These are phyloP conservation scores for Ophiocordyceps sinensis DNA, from an alignment of 2,329 filamentous ascomycete species.

Conservation along the genomic window DNA sequence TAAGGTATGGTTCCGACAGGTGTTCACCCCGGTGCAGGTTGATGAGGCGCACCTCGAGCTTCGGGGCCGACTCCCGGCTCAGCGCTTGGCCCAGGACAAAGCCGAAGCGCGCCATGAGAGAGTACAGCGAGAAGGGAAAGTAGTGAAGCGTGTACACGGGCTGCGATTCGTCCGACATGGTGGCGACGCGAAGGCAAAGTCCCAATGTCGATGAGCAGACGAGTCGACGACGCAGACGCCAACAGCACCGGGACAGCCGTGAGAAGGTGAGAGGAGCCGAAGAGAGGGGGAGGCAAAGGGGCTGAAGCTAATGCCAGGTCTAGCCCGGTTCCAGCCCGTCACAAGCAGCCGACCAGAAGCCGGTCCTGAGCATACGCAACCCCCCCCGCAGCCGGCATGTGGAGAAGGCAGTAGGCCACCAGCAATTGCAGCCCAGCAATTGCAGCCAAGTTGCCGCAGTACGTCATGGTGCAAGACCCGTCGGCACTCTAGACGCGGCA, in stretches of 20 bases:
- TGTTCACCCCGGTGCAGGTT: slow-evolving; percentile 13
- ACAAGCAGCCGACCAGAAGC: not conserved
- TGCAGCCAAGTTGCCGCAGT: too few relatives aligned
- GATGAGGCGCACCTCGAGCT: slow-evolving; percentile 11
- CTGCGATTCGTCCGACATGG: slow-evolving; percentile 4
- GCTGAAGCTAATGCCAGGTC: not conserved
- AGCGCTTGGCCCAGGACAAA: slow-evolving; percentile 11
- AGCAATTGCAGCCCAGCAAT: not conserved
- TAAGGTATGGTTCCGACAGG: slow-evolving; percentile 13
- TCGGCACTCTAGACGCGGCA: too few relatives aligned
- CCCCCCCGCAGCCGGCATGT: not conserved
- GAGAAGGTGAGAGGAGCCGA: not conserved
- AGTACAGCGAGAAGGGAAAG: slow-evolving; percentile 16
- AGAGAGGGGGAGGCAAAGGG: not conserved
- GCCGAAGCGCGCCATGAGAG: slow-evolving; percentile 15
- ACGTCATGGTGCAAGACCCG: too few relatives aligned
- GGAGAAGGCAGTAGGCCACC: not conserved
- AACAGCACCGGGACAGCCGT: not conserved
- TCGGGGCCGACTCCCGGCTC: slow-evolving; percentile 11
- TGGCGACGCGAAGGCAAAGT: not conserved
- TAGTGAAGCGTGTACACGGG: slow-evolving; percentile 14
- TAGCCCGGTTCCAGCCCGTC: not conserved
- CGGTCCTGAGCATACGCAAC: not conserved
- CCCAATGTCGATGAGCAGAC: not conserved
- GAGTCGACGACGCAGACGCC: not conserved